Evolutionary conservation across 164 flowering plant genomes (phyloP).

Genomic region (Cinnamomum micranthum): DNA sequence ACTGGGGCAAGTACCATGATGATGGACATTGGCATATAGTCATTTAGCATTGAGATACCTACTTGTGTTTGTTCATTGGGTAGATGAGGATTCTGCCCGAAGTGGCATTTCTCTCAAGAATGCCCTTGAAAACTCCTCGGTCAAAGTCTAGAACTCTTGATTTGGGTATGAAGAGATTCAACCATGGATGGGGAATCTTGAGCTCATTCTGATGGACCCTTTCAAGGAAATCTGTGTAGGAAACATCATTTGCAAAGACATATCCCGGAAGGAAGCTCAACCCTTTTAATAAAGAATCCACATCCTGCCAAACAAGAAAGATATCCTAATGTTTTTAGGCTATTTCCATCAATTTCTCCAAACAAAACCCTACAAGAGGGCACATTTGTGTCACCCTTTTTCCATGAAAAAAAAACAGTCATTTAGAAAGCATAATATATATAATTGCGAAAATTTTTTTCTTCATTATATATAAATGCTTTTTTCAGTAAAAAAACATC

Average conservation of each 20-base stretch:
- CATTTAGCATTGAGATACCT: too few relatives aligned
- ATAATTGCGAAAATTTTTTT: too few relatives aligned
- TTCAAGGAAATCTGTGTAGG: slow-evolving; percentile 50
- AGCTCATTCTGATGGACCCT: slow-evolving; percentile 58
- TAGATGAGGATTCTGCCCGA: slow-evolving; percentile 59
- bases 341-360: too few relatives aligned
- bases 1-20: too few relatives aligned
- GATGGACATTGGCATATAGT: too few relatives aligned
- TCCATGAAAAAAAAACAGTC: too few relatives aligned
- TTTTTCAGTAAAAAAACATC: too few relatives aligned
- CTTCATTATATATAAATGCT: too few relatives aligned
- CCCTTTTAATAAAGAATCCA: slow-evolving; percentile 35
- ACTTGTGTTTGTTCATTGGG: slow-evolving; percentile 39
- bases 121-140: slow-evolving; percentile 46
- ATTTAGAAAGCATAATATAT: too few relatives aligned
- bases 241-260: slow-evolving; percentile 46
- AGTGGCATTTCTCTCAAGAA: slow-evolving; percentile 33
- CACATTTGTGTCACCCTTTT: too few relatives aligned
- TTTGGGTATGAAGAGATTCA: slow-evolving; percentile 70
- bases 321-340: too few relatives aligned
- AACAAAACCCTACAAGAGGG: too few relatives aligned
- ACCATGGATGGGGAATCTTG: slow-evolving; percentile 89
- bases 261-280: slow-evolving; percentile 42
- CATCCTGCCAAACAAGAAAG: slow-evolving; percentile 33
- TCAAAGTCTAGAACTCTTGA: slow-evolving; percentile 57